Percentiles rank a stretch among this genome's conserved stretches.
Evolutionary conservation across 2,329 filamentous ascomycete species (phyloP).

Genomic region (Trichoderma harzianum): DNA sequence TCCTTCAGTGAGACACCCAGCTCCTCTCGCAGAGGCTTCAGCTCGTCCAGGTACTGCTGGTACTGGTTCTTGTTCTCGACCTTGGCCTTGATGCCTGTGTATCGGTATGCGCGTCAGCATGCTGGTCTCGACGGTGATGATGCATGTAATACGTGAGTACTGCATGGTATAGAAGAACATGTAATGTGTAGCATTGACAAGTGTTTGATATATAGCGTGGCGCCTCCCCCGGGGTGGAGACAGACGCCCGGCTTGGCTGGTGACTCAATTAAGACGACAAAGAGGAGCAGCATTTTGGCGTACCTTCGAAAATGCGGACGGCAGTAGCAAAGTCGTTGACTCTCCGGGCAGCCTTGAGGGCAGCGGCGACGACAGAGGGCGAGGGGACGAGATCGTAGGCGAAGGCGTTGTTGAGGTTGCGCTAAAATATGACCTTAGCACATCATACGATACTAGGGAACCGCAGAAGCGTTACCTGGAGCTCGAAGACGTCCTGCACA

Average conservation of each 20-base stretch:
- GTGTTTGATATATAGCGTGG: background rate
- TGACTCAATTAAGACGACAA: conserved; percentile 3
- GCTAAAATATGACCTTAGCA: conserved; percentile 42
- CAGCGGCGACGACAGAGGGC: conserved; percentile 83
- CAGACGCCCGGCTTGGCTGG: background rate
- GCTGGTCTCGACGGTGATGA: background rate
- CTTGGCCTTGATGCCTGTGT: conserved; percentile 94
- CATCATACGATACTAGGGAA: conserved; percentile 23
- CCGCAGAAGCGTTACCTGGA: conserved; percentile 62
- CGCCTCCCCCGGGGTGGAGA: background rate
- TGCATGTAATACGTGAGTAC: background rate
- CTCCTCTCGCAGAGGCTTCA: conserved; percentile 89
- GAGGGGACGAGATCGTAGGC: conserved; percentile 99
- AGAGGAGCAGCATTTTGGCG: conserved; percentile 28
- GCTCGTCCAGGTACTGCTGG: conserved; percentile 90
- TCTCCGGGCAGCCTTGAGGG: conserved; percentile 87
- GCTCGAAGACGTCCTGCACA: conserved; percentile 99
- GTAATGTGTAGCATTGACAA: background rate
- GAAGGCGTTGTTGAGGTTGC: conserved; percentile 99
- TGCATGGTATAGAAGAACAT: background rate
- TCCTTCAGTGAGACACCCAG: conserved; percentile 89
- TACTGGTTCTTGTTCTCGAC: conserved; percentile 98
- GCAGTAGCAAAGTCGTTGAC: conserved; percentile 99
- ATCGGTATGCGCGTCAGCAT: conserved; percentile 7
- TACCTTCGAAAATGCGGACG: conserved; percentile 98